These are phyloP conservation scores for Pichia ethanolica DNA, from an alignment of 805 yeast species.

Conservation along the genomic window DNA sequence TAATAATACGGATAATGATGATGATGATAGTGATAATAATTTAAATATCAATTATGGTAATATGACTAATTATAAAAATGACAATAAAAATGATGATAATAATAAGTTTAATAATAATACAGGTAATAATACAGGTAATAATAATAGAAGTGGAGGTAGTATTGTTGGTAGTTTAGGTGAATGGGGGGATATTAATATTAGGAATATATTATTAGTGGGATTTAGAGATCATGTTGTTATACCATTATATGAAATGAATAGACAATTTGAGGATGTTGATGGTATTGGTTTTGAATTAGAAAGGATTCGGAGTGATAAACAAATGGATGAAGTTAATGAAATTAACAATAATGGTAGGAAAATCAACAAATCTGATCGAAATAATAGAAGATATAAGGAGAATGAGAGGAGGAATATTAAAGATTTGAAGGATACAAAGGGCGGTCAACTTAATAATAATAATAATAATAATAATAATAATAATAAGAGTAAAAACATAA, in stretches of 20 bases:
- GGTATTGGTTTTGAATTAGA: slow-evolving; percentile 9
- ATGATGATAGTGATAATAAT: too few relatives aligned
- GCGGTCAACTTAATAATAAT: not conserved
- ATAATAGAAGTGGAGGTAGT: not conserved
- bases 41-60: too few relatives aligned
- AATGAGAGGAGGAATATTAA: too few relatives aligned
- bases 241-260: slow-evolving; percentile 41
- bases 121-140: not conserved
- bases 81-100: too few relatives aligned
- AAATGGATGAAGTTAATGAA: not conserved
- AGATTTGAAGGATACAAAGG: not conserved
- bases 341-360: too few relatives aligned
- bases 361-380: too few relatives aligned
- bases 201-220: slow-evolving; percentile 34
- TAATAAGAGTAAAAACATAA: not conserved
- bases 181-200: slow-evolving; percentile 25
- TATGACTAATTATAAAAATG: too few relatives aligned
- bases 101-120: too few relatives aligned
- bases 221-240: slow-evolving; percentile 48
- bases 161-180: slow-evolving; percentile 12
- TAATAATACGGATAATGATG: too few relatives aligned
- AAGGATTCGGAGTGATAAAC: not conserved
- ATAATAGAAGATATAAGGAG: too few relatives aligned
- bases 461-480: not conserved
- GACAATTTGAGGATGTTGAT: slow-evolving; percentile 20